Evolutionary conservation across 2,329 filamentous ascomycete genomes (phyloP).

Genomic region (Monosporascus ibericus): DNA sequence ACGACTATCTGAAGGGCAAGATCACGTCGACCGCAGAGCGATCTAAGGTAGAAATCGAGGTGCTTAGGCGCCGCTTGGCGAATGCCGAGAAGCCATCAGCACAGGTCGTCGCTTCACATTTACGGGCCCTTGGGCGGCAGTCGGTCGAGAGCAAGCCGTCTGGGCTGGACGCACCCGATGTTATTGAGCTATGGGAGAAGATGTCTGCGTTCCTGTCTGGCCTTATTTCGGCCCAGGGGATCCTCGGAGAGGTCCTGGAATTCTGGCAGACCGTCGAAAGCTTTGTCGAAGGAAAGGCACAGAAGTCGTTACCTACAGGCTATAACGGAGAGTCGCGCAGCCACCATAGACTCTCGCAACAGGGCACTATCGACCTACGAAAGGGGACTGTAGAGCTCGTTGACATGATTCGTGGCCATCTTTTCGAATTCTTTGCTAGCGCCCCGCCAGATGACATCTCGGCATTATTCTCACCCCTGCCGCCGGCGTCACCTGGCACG

Average conservation of each 20-base stretch:
- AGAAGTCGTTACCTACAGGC: conserved; percentile 71
- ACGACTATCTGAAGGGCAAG: conserved; percentile 82
- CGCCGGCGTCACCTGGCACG: conserved; percentile 57
- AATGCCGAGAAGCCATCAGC: conserved; percentile 65
- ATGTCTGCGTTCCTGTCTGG: conserved; percentile 67
- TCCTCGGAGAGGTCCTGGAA: conserved; percentile 83
- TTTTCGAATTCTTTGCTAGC: conserved; percentile 78
- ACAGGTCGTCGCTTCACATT: conserved; percentile 64
- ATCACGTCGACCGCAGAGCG: conserved; percentile 76
- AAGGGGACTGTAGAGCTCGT: conserved; percentile 79
- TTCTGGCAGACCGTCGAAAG: conserved; percentile 91
- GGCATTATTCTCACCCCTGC: conserved; percentile 74
- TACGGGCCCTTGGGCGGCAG: conserved; percentile 68
- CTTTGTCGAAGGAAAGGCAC: conserved; percentile 82
- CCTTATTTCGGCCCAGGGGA: conserved; percentile 70
- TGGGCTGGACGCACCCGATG: conserved; percentile 69
- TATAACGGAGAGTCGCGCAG: conserved; percentile 74
- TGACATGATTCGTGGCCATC: conserved; percentile 70
- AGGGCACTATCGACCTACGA: conserved; percentile 65
- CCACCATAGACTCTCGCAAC: conserved; percentile 72
- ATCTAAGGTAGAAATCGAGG: conserved; percentile 87
- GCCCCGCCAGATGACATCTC: conserved; percentile 89
- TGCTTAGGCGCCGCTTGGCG: conserved; percentile 75
- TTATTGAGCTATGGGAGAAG: conserved; percentile 91
- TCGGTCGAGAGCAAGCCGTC: conserved; percentile 53